A percentile compares a stretch with the other conserved stretches of the same genome.
phyloP scores from a whole-genome alignment of 2,329 filamentous ascomycete genomes.

The Colletotrichum siamense region DNA sequence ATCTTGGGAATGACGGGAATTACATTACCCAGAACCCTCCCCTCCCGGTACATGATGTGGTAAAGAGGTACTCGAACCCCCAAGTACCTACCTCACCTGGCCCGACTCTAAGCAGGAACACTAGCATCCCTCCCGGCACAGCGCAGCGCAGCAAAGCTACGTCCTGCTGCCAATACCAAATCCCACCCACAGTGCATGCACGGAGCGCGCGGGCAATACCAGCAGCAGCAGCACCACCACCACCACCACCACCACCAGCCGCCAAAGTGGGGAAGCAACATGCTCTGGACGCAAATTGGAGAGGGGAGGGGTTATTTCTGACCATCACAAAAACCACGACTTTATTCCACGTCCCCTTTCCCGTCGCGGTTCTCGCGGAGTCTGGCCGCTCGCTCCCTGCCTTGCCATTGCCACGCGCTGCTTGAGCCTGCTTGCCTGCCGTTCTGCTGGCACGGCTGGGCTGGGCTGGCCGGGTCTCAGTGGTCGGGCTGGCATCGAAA shows the following conservation, averaged over 20 bases:
- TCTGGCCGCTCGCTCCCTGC: neutral
- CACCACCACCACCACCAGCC: neutral
- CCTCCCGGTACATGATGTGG: neutral
- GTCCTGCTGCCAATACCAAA: neutral
- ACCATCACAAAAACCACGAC: neutral
- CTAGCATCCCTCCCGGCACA: neutral
- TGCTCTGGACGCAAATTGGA: conserved; percentile 2
- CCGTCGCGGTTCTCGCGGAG: neutral
- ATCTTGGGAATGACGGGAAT: neutral
- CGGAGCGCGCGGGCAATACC: conserved; percentile 7
- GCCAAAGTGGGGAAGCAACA: neutral
- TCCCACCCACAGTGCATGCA: conserved; percentile 7
- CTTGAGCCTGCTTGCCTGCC: neutral
- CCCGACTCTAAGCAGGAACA: neutral
- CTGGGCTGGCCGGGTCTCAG: neutral
- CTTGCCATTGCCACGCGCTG: neutral
- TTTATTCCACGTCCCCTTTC: neutral
- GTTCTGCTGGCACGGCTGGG: neutral
- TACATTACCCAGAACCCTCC: neutral
- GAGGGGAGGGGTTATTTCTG: neutral
- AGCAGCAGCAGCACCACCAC: neutral
- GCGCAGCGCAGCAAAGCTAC: neutral
- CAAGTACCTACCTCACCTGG: neutral
- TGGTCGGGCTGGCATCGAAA: neutral
- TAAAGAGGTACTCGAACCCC: neutral